Conservation (phyloP, 1,284 basidiomycete species). For the Cutaneotrichosporon mucoides region DNA sequence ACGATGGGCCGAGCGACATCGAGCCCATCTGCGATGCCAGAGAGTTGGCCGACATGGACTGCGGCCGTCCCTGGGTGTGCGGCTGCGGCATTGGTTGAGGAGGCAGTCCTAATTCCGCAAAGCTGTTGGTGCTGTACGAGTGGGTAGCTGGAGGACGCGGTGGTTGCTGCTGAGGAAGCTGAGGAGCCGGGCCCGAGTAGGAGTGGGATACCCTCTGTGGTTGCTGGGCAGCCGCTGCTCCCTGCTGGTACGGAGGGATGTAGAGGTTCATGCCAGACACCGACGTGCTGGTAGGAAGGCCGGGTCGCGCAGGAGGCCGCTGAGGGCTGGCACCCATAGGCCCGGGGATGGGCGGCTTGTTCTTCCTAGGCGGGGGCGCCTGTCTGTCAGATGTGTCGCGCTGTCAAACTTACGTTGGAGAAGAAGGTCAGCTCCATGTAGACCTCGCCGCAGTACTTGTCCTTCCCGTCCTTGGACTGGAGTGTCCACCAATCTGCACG, state of each 20-base stretch:
- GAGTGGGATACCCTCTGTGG: too few species aligned
- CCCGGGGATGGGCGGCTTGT: conserved; percentile 32
- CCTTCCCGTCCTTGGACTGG: conserved; percentile 84
- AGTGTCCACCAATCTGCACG: conserved; percentile 94
- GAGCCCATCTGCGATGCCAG: conserved; percentile 35
- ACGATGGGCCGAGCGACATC: conserved; percentile 34
- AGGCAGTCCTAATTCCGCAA: conserved; percentile 40
- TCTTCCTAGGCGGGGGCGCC: conserved; percentile 38
- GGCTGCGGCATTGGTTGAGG: too few species aligned
- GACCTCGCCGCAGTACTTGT: conserved; percentile 88
- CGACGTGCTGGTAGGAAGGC: conserved; percentile 36
- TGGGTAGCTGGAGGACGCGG: too few species aligned
- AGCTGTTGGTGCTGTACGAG: conserved; percentile 20
- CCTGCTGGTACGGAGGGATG: conserved; percentile 42
- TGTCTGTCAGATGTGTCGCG: conserved; percentile 12
- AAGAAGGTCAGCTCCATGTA: conserved; percentile 94
- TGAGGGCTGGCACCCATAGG: conserved; percentile 1
- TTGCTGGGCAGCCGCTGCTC: too few species aligned
- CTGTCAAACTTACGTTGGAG: conserved; percentile 70
- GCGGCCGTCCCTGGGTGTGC: not conserved
- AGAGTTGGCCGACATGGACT: conserved; percentile 26
- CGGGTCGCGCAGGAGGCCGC: conserved; percentile 1
- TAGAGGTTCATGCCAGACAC: conserved; percentile 44
- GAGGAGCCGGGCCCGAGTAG: too few species aligned
- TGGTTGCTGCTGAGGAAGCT: too few species aligned